Base-by-base conservation (phyloP, 768 basidiomycete genomes). In the Cystobasidium ongulense region DNA sequence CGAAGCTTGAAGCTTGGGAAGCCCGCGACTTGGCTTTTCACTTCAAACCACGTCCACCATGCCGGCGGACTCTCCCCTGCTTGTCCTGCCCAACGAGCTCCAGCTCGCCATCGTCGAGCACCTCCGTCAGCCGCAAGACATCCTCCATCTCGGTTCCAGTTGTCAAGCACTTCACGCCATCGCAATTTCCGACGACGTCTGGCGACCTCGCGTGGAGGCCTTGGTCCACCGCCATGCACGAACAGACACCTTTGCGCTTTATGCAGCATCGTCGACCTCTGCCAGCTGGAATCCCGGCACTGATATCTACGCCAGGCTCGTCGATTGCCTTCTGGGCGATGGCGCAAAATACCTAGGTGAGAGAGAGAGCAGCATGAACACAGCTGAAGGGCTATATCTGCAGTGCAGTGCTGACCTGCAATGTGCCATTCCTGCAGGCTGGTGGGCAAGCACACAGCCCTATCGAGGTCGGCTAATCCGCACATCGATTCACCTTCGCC, bases 101-200 rank as follows among this genome's bases (percentile, higher is more conserved):
- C 65, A 46, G 18, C 25, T 67, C 29, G 41, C 38, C 5, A 67
- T 67, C 8, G 5, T 61, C 57, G 15, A 33, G 21, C 18, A 39
- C 65, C 38, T 67, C 36, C 7, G 43, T 31, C 27, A 33, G 27
- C 39, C 43, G 3, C 41, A 50, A 25, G 65, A 67, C 52, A 43
- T 67, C 8, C 65, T 67, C 41, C 3, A 18, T 11, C 38, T 46
- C 3, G 65, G 65, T 5, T 3, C 11, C 41, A 50, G 21, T 2
- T 67, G 65, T 50, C 11, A 27, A 27, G 65, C 3, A 18, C 27
- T 67, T 2, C 65, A 33, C 21, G 27, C 5, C 27, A 67, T 52
- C 65, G 46, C 65, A 3, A n/a, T 11, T 1, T 67, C 65, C 21
- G 46, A 67, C 50, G 65, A 67, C 13, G 65, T 67, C 3, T 67